These are phyloP conservation scores for Scutellaria galericulata DNA, from an alignment of 257 asterid genomes.

Conservation along the genomic window DNA sequence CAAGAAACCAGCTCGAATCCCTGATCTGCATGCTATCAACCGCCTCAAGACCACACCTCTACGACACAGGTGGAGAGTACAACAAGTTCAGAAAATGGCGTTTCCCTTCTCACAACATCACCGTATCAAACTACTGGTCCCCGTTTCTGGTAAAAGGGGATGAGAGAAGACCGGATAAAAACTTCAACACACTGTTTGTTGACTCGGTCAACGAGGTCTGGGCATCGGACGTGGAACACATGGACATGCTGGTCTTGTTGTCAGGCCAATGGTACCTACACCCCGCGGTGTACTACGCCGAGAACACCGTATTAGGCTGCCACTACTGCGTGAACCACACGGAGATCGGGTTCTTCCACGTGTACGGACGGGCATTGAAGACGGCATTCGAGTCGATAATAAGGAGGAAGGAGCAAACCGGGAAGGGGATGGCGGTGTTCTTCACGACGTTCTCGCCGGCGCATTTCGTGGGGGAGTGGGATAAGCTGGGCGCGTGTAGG, in stretches of 20 bases:
- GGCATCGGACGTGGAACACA: conserved; percentile 52
- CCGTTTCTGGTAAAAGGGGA: conserved; percentile 76
- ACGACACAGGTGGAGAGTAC: conserved; percentile 54
- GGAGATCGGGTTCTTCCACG: conserved; percentile 66
- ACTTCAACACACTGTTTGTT: conserved; percentile 52
- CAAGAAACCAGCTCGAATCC: conserved; percentile 84
- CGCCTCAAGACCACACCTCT: conserved; percentile 54
- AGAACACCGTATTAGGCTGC: conserved; percentile 60
- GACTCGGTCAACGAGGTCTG: conserved; percentile 66
- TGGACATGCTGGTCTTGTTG: conserved; percentile 62
- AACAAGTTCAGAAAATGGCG: conserved; percentile 72
- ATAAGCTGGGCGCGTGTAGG: conserved; percentile 70
- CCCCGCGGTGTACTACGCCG: conserved; percentile 51
- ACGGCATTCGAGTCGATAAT: conserved; percentile 50
- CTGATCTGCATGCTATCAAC: conserved; percentile 65
- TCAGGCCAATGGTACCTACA: conserved; percentile 76
- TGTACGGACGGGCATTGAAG: conserved; percentile 51
- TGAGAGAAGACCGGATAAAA: conserved; percentile 45
- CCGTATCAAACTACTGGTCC: conserved; percentile 76
- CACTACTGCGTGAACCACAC: conserved; percentile 57
- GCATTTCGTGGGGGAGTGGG: conserved; percentile 94
- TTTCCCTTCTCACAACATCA: conserved; percentile 50
- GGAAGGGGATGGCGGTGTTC: conserved; percentile 37
- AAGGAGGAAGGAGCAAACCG: conserved; percentile 28
- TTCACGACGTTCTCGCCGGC: conserved; percentile 74